These are phyloP conservation scores for Chaetoceros muelleri DNA, from an alignment of 108 stramenopile species.

Conservation along the genomic window DNA sequence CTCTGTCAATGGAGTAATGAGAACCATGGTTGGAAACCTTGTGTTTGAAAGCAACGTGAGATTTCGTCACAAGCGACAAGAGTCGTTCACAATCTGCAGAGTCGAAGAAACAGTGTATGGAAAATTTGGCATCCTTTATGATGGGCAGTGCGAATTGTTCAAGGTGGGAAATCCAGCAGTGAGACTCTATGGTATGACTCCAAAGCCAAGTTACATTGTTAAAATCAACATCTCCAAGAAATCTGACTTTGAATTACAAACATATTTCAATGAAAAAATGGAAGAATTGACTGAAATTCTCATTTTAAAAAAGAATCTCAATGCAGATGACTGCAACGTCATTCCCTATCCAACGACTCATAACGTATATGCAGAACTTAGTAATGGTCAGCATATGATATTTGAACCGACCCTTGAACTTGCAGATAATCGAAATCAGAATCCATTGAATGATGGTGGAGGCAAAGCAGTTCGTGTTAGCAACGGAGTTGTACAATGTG, in stretches of 20 bases:
- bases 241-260: not conserved
- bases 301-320: too few relatives aligned
- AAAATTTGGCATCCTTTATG: not conserved
- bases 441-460: conserved; percentile 12
- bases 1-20: not conserved
- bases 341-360: not conserved
- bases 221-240: not conserved
- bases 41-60: not conserved
- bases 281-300: too few relatives aligned
- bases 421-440: conserved; percentile 1
- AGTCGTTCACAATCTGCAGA: not conserved
- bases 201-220: not conserved
- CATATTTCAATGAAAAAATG: too few relatives aligned
- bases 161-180: not conserved
- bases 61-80: not conserved
- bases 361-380: not conserved
- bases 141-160: not conserved
- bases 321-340: too few relatives aligned
- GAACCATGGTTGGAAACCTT: not conserved
- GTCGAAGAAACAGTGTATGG: not conserved
- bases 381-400: conserved; percentile 1
- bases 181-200: not conserved
- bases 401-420: conserved; percentile 2
- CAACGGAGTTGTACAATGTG: conserved; percentile 2
- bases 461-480: not conserved